phyloP scores from a whole-genome alignment of 768 basidiomycete species.

The Gymnopilus junonius region DNA sequence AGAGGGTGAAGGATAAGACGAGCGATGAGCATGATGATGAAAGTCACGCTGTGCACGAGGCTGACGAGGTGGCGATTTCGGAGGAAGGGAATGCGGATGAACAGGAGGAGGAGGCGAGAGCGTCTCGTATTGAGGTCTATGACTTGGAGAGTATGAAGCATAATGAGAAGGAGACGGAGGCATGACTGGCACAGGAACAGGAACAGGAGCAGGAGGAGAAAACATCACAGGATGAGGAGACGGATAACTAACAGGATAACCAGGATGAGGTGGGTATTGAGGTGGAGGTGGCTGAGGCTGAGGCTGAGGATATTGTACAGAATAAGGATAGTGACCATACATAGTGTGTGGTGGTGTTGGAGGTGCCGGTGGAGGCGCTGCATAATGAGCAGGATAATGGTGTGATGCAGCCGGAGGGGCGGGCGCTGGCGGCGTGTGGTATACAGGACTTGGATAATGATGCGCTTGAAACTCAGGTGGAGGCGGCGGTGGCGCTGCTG shows the following conservation, averaged over 20 bases:
- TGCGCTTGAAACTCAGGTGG: slow-evolving; percentile 15
- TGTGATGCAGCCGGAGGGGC: not conserved
- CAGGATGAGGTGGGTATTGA: not conserved
- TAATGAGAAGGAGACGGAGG: slow-evolving; percentile 10
- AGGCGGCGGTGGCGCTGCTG: slow-evolving; percentile 3
- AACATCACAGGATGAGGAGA: not conserved
- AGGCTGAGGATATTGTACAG: slow-evolving; percentile 2
- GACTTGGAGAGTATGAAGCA: slow-evolving; percentile 6
- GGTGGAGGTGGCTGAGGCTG: slow-evolving; percentile 7
- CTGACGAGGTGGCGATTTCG: slow-evolving; percentile 4
- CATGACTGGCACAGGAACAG: not conserved
- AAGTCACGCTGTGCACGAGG: slow-evolving; percentile 5
- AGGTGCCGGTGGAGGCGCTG: slow-evolving; percentile 13
- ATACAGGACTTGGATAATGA: slow-evolving; percentile 14
- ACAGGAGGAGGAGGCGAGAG: slow-evolving; percentile 14
- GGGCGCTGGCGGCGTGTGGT: slow-evolving; percentile 15
- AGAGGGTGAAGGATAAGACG: not conserved
- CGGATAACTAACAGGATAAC: slow-evolving; percentile 9
- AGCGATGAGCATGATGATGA: slow-evolving; percentile 11
- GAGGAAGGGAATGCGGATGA: not conserved
- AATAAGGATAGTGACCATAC: slow-evolving; percentile 13
- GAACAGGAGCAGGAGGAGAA: slow-evolving; percentile 7
- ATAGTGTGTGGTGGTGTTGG: slow-evolving; percentile 16
- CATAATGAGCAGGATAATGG: slow-evolving; percentile 15
- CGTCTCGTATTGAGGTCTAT: slow-evolving; percentile 8